Base-by-base conservation (phyloP, 805 yeast species). In the Metschnikowia vanudenii region DNA sequence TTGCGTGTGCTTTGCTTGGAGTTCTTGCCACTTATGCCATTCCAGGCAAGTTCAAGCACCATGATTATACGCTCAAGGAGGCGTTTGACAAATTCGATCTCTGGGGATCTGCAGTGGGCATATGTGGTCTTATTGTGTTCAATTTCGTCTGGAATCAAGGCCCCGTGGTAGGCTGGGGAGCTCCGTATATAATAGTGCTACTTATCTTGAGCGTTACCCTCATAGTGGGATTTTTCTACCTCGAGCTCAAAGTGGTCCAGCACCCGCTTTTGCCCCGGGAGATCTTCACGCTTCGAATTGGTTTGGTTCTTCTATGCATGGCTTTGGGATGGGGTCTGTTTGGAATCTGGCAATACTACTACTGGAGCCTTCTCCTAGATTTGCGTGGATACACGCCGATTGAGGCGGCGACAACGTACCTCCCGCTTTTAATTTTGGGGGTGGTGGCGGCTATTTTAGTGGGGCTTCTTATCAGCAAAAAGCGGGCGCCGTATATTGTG, bases 91-190 rank as follows among this genome's bases (percentile, higher is more conserved):
- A 46, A 5, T 53, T 60, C 19, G 63, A 60, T 22, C 20, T 53
- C 10, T 19, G 63, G 6, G 89, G 89, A n/a, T 68, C 84, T 0
- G 14, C 65, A 0, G 49, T 79, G 12, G 91, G 88, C 3, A 76
- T 85, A 4, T 47, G 66, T 5, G 88, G 88, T 0, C 62, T 87
- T 39, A 71, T 84, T 2, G 59, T 86, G 29, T 70, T 87, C 60
- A 85, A 82, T 54, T 81, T 85, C 59, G 79, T 80, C 2, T 80
- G 88, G 81, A 85, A 83, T 55, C 90, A 87, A 60, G 92, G 85
- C 2, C 88, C 92, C 0, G 73, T 77, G 4, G 83, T 69, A 2
- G 88, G 91, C 17, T 86, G 92, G 92, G 55, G 63, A 10, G 59
- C 58, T 1, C 74, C 82, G 0, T 85, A 85, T 53, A 76, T 82